These are phyloP conservation scores for Jacaranda mimosifolia DNA, from an alignment of 257 asterid species.

Conservation along the genomic window DNA sequence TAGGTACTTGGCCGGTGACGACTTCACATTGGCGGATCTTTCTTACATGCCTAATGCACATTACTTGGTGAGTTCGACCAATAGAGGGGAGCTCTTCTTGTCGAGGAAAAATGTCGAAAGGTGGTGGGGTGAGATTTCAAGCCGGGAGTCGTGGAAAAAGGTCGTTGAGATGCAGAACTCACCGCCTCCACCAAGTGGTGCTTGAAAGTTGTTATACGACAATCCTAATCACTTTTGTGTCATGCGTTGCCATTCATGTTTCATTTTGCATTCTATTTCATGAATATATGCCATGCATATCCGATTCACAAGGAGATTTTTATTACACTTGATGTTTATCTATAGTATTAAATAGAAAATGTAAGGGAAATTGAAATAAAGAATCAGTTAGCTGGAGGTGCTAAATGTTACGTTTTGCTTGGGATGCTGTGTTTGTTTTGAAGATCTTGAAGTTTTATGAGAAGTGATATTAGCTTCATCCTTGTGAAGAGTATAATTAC, in stretches of 20 bases:
- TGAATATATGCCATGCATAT: no score
- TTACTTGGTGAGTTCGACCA: slow-evolving; percentile 56
- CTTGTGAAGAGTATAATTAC: not conserved
- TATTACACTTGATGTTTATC: no score
- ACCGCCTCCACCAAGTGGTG: slow-evolving; percentile 43
- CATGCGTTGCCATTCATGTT: no score
- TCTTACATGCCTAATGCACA: slow-evolving; percentile 78
- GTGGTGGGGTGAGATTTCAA: slow-evolving; percentile 88
- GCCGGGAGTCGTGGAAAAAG: slow-evolving; percentile 78
- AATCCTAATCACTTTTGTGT: no score
- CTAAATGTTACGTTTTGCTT: not conserved
- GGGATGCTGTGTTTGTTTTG: not conserved
- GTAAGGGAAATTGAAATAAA: no score
- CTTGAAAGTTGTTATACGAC: not conserved
- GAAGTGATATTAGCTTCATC: not conserved
- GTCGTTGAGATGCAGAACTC: slow-evolving; percentile 74
- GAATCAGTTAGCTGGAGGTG: no score
- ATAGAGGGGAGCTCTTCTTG: slow-evolving; percentile 54
- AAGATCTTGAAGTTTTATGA: not conserved
- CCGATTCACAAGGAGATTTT: no score
- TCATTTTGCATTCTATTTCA: no score
- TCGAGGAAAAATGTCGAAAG: slow-evolving; percentile 76
- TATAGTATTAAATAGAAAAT: no score
- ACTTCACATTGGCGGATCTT: slow-evolving; percentile 82
- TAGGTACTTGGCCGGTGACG: slow-evolving; percentile 80